A percentile compares a stretch with the other conserved stretches of the same genome.
phyloP scores from a whole-genome alignment of 1,139 yeast species.

The Saccharomyces hybrid region DNA sequence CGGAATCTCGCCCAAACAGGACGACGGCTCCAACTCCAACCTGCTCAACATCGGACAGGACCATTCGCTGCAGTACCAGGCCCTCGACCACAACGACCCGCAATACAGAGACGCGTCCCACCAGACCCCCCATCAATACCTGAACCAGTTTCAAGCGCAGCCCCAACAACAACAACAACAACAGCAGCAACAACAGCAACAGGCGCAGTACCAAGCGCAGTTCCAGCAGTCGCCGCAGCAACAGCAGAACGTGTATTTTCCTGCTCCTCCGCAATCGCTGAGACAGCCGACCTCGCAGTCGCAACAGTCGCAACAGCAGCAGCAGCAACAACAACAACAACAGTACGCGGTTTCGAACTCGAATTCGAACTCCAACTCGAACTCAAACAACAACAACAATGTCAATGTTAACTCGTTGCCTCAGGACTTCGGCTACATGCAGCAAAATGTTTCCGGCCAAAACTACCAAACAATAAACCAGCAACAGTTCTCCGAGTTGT shows the following conservation, averaged over 20 bases:
- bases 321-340: constrained; percentile 7
- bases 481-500: constrained; percentile 27
- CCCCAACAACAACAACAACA: too few species aligned
- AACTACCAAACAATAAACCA: constrained; percentile 16
- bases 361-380: constrained; percentile 3
- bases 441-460: constrained; percentile 7
- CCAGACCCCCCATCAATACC: constrained; percentile 7
- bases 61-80: constrained; percentile 15
- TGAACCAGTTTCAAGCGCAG: constrained; percentile 5
- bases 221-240: constrained; percentile 9
- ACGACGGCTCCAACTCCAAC: constrained; percentile 8
- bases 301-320: constrained; percentile 4
- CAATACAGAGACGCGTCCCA: constrained; percentile 8
- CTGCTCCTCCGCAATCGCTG: constrained; percentile 8
- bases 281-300: constrained; percentile 9
- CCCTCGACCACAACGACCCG: constrained; percentile 11
- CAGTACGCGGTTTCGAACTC: not conserved
- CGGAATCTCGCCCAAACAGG: constrained; percentile 13
- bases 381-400: constrained; percentile 6
- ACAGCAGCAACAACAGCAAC: too few species aligned
- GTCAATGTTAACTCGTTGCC: constrained; percentile 7
- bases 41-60: constrained; percentile 13
- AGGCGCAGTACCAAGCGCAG: constrained; percentile 6
- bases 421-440: constrained; percentile 17
- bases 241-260: constrained; percentile 7